phyloP scores from a whole-genome alignment of 345 rosid genomes.

The Clarkia xantiana region DNA sequence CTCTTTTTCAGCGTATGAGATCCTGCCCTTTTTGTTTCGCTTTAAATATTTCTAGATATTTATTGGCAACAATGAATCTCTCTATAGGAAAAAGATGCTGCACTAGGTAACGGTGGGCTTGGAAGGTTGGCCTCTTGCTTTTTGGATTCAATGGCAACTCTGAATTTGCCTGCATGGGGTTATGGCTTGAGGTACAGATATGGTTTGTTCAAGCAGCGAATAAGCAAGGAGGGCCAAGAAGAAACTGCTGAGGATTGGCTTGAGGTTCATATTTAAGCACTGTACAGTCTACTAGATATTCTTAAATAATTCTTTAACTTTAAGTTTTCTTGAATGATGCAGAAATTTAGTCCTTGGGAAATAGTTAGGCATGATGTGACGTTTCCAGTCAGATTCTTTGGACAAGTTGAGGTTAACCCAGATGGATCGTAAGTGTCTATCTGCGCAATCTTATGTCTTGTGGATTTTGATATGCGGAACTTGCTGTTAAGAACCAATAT shows the following conservation, averaged over 20 bases:
- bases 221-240: slow-evolving; percentile 82
- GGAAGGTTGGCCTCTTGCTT: slow-evolving; percentile 97
- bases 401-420: slow-evolving; percentile 52
- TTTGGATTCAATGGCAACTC: slow-evolving; percentile 91
- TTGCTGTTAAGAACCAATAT: not conserved
- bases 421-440: slow-evolving; percentile 66
- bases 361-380: slow-evolving; percentile 83
- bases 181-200: slow-evolving; percentile 90
- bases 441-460: not conserved
- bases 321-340: slow-evolving; percentile 22
- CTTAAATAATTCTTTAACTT: slow-evolving; percentile 6
- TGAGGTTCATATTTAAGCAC: slow-evolving; percentile 38
- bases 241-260: slow-evolving; percentile 99
- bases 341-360: slow-evolving; percentile 99
- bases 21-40: not conserved
- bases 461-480: not conserved
- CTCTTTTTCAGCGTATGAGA: not conserved
- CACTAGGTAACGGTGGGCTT: slow-evolving; percentile 95
- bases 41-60: not conserved
- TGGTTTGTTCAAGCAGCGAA: slow-evolving; percentile 81
- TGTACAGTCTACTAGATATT: slow-evolving; percentile 2
- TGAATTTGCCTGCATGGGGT: slow-evolving; percentile 97
- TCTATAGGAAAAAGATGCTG: slow-evolving; percentile 91
- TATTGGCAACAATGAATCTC: not conserved
- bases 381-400: slow-evolving; percentile 83